Base-by-base conservation (phyloP, 768 basidiomycete species). In the Mycena vulgaris region DNA sequence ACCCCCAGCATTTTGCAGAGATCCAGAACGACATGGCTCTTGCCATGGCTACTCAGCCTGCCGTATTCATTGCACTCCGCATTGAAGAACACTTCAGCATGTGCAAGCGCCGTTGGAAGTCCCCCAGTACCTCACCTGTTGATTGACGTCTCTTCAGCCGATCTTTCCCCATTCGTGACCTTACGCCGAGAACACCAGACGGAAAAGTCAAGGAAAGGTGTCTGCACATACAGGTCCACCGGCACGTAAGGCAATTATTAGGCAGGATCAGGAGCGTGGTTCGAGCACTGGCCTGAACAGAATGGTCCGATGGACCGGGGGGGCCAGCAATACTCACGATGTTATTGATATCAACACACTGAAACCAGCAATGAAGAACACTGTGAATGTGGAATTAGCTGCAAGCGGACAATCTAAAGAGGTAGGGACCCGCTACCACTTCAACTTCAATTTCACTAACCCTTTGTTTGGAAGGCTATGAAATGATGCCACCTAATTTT, bases 171-270 rank as follows among this genome's bases (percentile, higher is more conserved):
- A 7, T n/a, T 65, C 25, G 31, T 65, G 10, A 10, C 30, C 1
- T 17, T 65, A 8, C 42, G 53, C 13, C 53, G 55, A 2, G 40
- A 65, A 9, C 52, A 65, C n/a, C 63, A 65, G 23, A 65, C 63
- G 1, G 6, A 21, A 10, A 49, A 63, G 19, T 48, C 6, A 14
- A 35, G 49, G 17, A 63, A 39, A 33, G 63, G 63, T 11, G 63
- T 64, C 11, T 37, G 63, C 4, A 64, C 51, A 2, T 53, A 53
- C 52, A 64, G 11, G 27, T 14, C 23, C 2, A 31, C 52, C 1
- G 53, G 53, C 19, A 65, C 63, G 2, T 65, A 56, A n/a, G n/a
- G 45, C 45, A 7, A 47, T 47, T 23, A 23, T 47, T 23, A n/a
- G 39, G 28, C 28, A 25, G 48, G 61, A 63, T n/a, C 49, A 63